Base-by-base conservation (phyloP, 352 stramenopile genomes). In the Blastocystis hominis region DNA sequence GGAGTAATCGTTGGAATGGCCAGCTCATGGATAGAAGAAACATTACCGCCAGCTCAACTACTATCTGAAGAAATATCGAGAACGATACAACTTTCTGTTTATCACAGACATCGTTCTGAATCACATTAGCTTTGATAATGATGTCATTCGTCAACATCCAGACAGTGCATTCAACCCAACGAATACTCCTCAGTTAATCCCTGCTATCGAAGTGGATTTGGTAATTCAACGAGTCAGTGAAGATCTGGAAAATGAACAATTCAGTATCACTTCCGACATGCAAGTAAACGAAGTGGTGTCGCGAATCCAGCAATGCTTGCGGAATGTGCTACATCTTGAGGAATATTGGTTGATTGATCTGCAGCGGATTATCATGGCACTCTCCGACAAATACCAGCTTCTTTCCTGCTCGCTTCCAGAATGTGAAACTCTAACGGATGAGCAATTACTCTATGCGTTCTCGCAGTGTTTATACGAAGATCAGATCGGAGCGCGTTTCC, bases 71-170 rank as follows among this genome's bases (percentile, higher is more conserved):
- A 30, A 63, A 6, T 61, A 63, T 34, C 44, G 76, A 24, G 4
- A 66, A 1, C 70, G 59, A 3, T 70, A 76, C 40, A 34, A 79
- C n/a, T 42, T 86, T 62, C 54, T 62, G 40, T 89, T 86, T 44
- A 42, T 89, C 4, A 79, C 72, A 0, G 87, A 89, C 59, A 20
- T 89, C 38, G 87, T 89, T 47, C 62, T 89, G 10, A 89, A 89
- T 56, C 87, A 89, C 79, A 89, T 78, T 34, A 68, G 59, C 54
- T 69, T 62, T 36, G 78, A 88, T 63, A 87, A 47, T 61, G 40
- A 56, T n/a, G 50, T 75, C 59, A 47, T 89, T 7, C 6, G 1
- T 6, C 34, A 66, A 1, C 77, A 89, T 53, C 79, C 42, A 36
- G 87, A 89, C 15, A 69, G 44, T 46, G 34, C 64, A 5, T 89